These are phyloP conservation scores for Durio zibethinus DNA, from an alignment of 345 rosid genomes.

Conservation along the genomic window DNA sequence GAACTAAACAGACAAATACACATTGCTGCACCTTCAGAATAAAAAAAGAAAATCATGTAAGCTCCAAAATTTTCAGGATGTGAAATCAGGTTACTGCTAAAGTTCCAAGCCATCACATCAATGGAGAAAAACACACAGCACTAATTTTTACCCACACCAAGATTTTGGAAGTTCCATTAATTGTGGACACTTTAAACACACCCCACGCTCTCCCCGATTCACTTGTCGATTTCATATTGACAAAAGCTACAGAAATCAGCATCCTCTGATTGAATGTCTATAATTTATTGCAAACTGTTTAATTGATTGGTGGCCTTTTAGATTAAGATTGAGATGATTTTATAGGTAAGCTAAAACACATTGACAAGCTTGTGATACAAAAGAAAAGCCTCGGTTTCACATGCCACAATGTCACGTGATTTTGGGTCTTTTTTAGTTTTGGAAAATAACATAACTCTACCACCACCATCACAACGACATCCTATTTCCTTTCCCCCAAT, in stretches of 20 bases:
- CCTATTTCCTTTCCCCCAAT: no score
- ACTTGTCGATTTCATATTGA: background rate
- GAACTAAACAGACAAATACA: background rate
- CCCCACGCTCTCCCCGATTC: background rate
- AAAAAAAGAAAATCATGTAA: background rate
- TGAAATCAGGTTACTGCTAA: background rate
- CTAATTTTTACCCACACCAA: background rate
- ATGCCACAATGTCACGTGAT: constrained; percentile 14
- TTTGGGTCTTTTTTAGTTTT: constrained; percentile 10
- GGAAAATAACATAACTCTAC: constrained; percentile 17
- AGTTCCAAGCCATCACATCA: background rate
- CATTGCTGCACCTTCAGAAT: background rate
- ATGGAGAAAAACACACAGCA: background rate
- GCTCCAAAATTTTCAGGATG: background rate
- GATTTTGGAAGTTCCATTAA: background rate
- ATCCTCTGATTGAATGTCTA: background rate
- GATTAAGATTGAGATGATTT: constrained; percentile 13
- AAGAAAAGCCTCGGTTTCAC: background rate
- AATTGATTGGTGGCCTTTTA: background rate
- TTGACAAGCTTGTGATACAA: background rate
- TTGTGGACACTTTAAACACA: background rate
- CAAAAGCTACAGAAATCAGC: background rate
- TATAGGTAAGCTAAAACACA: constrained; percentile 5
- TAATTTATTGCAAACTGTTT: background rate
- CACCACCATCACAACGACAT: background rate